Base-by-base conservation (phyloP, 805 yeast species). In the Candida corydali region DNA sequence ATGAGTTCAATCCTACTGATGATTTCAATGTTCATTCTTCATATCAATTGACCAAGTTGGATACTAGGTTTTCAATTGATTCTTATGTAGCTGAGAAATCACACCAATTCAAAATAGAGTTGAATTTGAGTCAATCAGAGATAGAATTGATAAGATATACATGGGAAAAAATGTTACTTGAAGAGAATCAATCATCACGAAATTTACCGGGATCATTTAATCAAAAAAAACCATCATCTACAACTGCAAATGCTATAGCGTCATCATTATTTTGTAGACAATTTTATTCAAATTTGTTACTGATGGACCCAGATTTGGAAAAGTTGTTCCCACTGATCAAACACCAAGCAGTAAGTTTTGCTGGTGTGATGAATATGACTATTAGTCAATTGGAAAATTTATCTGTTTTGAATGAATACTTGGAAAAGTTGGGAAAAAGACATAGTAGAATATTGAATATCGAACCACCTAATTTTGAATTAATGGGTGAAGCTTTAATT, bases 301-400 rank as follows among this genome's bases (percentile, higher is more conserved):
- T 75, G 0, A 73, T 76, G 73, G 76, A 73, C 45, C 79, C 86
- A 0, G 63, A 62, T 10, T 64, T 86, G 42, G 86, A 80, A 46
- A 68, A 63, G 26, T 53, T 78, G 51, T 84, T 82, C 54, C 94
- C 95, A 0, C 76, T 85, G 5, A 76, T 85, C 44, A 73, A 74
- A 43, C 88, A 83, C 52, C 95, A 86, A 59, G 87, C 93, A 1
- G 75, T 78, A 11, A 75, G 89, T 6, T 81, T 86, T 63, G 87
- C 91, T 0, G 88, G 89, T 4, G 86, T 86, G 14, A 56, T 86
- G 47, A 74, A 84, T 19, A 69, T 78, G 29, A 83, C 89, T 2
- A 76, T 86, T 41, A 59, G 72, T 19, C 78, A 77, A 45, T 62
- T 86, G 36, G 88, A 82, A 37, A 70, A 79, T 44, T 63, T 85